Base-by-base conservation (phyloP, 768 basidiomycete species). In the Rubroboletus pulcherrimus region DNA sequence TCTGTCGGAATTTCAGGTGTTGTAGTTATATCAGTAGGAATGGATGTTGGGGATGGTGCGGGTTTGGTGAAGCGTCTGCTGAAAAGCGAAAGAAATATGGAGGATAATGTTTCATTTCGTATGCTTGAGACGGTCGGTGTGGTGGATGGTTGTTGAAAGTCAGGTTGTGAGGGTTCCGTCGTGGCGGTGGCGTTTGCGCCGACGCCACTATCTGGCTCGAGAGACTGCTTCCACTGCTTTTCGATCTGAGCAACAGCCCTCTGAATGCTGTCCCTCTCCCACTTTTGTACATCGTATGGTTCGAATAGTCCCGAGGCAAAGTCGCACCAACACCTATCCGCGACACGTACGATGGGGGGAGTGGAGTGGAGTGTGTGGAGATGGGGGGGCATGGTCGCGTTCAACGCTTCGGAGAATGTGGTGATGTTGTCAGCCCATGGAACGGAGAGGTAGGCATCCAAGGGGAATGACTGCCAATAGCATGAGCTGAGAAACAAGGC, bases 241-340 rank as follows among this genome's bases (percentile, higher is more conserved):
- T 77, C 72, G 49, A 78, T 66, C 42, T 69, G 68, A 38, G 66
- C 68, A 57, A 72, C 71, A 34, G 75, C 65, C 46, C 75, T 77
- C 54, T 80, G 73, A 14, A 92, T 77, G 62, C 87, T 89, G 54
- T 78, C 69, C 58, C 72, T 69, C 66, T 93, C 91, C 91, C 91
- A 93, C 45, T 77, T 77, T 33, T 87, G 81, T 45, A 85, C 75
- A 59, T 92, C 86, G 71, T 85, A 91, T 7, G 89, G 86, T 58
- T 87, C 83, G 62, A 93, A 93, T 56, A 91, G 74, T 14, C 79
- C 78, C 17, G 75, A 73, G 19, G 84, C 81, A 56, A 91, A 74
- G 63, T 93, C 91, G 61, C 91, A 93, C 91, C 91, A 93, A 66
- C 91, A 93, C 44, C 90, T 83, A 62, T 93, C 91, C 5, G 80